These are phyloP conservation scores for Gossypium turneri DNA, from an alignment of 345 rosid species.

Conservation along the genomic window DNA sequence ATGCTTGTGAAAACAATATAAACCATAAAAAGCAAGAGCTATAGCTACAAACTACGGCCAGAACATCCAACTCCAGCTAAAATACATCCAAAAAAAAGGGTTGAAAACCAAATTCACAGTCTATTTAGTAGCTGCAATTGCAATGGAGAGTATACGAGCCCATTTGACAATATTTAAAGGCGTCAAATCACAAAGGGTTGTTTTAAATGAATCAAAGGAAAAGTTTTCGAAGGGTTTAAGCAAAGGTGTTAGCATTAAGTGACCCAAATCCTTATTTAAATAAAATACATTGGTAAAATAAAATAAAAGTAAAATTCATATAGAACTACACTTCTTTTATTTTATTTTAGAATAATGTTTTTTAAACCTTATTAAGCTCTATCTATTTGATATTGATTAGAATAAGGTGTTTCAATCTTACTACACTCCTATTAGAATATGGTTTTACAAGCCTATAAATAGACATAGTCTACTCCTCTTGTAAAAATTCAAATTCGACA, in stretches of 20 bases:
- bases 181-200: slow-evolving; percentile 33
- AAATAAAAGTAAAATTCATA: too few species aligned
- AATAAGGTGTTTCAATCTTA: too few species aligned
- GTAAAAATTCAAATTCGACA: too few species aligned
- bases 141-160: slow-evolving; percentile 47
- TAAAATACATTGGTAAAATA: too few species aligned
- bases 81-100: slow-evolving; percentile 90
- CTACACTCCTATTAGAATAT: too few species aligned
- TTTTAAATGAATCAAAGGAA: slow-evolving; percentile 41
- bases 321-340: too few species aligned
- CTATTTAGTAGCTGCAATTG: slow-evolving; percentile 59
- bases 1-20: slow-evolving; percentile 58
- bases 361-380: too few species aligned
- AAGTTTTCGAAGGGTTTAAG: slow-evolving; percentile 38
- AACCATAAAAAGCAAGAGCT: slow-evolving; percentile 52
- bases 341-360: too few species aligned
- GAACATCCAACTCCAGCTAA: slow-evolving; percentile 90
- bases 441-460: too few species aligned
- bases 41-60: slow-evolving; percentile 86
- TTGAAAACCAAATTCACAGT: slow-evolving; percentile 37
- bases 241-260: slow-evolving; percentile 9
- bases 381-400: too few species aligned
- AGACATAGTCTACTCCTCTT: too few species aligned
- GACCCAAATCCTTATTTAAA: too few species aligned
- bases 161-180: slow-evolving; percentile 53